These are phyloP conservation scores for Pichia cephalocereana DNA, from an alignment of 805 yeast species.

Conservation along the genomic window DNA sequence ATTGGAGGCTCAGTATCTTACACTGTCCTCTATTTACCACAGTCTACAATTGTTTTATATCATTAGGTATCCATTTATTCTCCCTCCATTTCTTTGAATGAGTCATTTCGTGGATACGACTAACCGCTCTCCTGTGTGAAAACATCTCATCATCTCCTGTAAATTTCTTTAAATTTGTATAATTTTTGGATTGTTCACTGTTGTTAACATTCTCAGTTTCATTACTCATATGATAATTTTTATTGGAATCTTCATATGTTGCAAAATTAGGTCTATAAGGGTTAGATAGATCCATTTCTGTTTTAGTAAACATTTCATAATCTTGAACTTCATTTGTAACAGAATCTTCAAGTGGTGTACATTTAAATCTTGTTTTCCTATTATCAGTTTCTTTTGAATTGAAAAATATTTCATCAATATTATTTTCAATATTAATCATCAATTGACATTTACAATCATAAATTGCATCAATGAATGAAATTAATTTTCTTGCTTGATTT, in stretches of 20 bases:
- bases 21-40: too few species aligned
- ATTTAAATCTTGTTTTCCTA: constrained; percentile 6
- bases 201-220: constrained; percentile 9
- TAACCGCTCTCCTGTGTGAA: constrained; percentile 64
- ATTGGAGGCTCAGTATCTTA: not conserved
- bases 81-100: constrained; percentile 36
- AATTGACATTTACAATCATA: constrained; percentile 60
- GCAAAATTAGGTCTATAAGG: constrained; percentile 67
- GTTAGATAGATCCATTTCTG: constrained; percentile 46
- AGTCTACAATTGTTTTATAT: constrained; percentile 59
- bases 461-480: constrained; percentile 57
- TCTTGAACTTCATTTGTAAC: constrained; percentile 30
- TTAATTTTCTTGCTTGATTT: constrained; percentile 61
- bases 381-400: not conserved
- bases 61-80: constrained; percentile 44
- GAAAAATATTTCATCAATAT: not conserved
- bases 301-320: constrained; percentile 62
- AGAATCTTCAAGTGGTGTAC: constrained; percentile 11
- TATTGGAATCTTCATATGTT: constrained; percentile 44
- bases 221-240: constrained; percentile 22
- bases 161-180: constrained; percentile 42
- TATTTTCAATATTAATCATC: constrained; percentile 38
- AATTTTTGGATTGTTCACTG: constrained; percentile 26
- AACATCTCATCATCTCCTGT: constrained; percentile 74
- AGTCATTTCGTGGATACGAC: constrained; percentile 41